Base-by-base conservation (phyloP, 352 stramenopile species). In the Globisporangium paroecandrum region DNA sequence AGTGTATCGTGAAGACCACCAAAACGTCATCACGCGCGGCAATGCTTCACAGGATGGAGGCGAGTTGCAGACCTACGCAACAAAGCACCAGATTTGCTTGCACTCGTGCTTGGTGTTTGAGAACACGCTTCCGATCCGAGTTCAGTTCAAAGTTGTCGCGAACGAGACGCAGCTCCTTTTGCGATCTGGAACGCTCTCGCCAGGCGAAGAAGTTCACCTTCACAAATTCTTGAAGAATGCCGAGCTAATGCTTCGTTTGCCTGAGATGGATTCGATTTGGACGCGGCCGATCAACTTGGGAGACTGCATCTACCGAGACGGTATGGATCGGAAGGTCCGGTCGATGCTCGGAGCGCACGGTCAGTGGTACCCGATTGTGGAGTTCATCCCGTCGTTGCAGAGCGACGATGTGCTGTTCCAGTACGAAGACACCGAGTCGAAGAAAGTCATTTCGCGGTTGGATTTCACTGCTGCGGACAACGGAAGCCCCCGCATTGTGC, bases 221-320 rank as follows among this genome's bases (percentile, higher is more conserved):
- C 82, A 94, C 57, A 83, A 94, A 65, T 96, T 95, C 41, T 81
- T 93, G 68, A 77, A 86, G n/a, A 78, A 90, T 56, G 85, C 89
- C 0, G 77, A 81, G 43, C 71, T 96, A 8, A 70, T 88, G 46
- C 71, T 96, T 25, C 84, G 87, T 18, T 68, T 95, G 9, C 87
- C 89, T 7, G 89, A 95, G 43, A 94, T 95, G 85, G 87, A 94
- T 60, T 94, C 87, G 22, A 89, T 91, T 12, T 96, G 89, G 89
- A 90, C 79, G 13, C 77, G 76, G 22, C 68, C 81, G 2, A 81
- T 95, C 25, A 83, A 78, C 59, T 68, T 96, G 4, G 81, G 82
- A 8, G 85, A 95, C 59, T 96, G 87, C 49, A 92, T 96, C 59
- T 96, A 83, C 59, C 79, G 89, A 46, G 84, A 96, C 63, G 73